Conservation (phyloP, 2,329 filamentous ascomycete species). For the Cladosporium phlei region DNA sequence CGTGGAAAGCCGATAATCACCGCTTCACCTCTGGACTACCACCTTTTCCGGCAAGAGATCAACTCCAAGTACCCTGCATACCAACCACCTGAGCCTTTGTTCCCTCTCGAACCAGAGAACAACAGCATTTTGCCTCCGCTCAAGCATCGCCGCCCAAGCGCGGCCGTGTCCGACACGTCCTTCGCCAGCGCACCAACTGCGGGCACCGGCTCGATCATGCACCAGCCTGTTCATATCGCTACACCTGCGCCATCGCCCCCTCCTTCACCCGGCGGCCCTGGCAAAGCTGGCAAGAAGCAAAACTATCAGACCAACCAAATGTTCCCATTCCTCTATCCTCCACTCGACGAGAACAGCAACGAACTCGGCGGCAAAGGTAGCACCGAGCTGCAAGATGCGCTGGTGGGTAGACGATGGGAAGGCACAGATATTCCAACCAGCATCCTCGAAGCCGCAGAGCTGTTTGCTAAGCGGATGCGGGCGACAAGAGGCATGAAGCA, state of each 20-base stretch:
- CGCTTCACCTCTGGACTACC: constrained; percentile 91
- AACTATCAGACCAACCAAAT: constrained; percentile 99
- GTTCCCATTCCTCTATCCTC: constrained; percentile 96
- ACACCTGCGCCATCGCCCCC: constrained; percentile 94
- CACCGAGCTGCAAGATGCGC: constrained; percentile 70
- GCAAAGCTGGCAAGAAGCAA: constrained; percentile 95
- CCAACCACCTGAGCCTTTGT: constrained; percentile 74
- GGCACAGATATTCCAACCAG: constrained; percentile 92
- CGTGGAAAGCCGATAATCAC: constrained; percentile 76
- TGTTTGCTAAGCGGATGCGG: constrained; percentile 84
- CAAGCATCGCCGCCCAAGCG: constrained; percentile 60
- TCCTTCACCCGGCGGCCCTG: constrained; percentile 75
- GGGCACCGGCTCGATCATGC: constrained; percentile 66
- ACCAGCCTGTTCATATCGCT: constrained; percentile 97
- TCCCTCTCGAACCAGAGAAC: constrained; percentile 84
- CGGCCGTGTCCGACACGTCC: constrained; percentile 29
- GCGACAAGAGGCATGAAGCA: constrained; percentile 90
- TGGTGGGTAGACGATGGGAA: constrained; percentile 84
- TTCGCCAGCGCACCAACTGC: constrained; percentile 46
- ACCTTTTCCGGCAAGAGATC: constrained; percentile 92
- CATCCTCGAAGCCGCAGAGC: constrained; percentile 86
- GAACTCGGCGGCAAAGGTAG: constrained; percentile 83
- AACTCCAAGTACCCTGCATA: constrained; percentile 97
- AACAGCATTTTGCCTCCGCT: constrained; percentile 85
- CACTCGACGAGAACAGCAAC: constrained; percentile 82